Evolutionary conservation across 192 early-diverging fungal genomes (phyloP).

Genomic region (Gryganskiella cystojenkinii): DNA sequence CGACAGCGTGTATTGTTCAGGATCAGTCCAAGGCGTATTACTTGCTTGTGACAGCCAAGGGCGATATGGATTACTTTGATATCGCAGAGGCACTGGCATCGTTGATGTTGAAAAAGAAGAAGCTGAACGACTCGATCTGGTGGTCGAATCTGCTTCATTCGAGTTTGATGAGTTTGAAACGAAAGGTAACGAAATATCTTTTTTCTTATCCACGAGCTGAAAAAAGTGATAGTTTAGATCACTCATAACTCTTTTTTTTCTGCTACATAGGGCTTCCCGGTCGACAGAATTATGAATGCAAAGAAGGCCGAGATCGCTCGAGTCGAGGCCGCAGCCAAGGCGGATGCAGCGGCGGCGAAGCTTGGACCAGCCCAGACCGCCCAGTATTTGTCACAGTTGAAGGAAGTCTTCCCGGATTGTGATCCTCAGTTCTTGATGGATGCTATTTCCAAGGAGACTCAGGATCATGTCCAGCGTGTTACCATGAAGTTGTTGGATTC

Average conservation of each 20-base stretch:
- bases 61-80: conserved; percentile 84
- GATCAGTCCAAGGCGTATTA: conserved; percentile 53
- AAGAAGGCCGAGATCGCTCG: conserved; percentile 49
- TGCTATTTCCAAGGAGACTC: conserved; percentile 58
- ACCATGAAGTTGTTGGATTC: conserved; percentile 68
- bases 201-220: background rate
- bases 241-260: background rate
- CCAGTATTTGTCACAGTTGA: conserved; percentile 52
- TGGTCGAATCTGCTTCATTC: conserved; percentile 80
- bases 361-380: conserved; percentile 17
- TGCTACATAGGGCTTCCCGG: conserved; percentile 55
- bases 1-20: conserved; percentile 66
- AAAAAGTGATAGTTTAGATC: too few species aligned
- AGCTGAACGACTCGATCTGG: conserved; percentile 83
- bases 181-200: conserved; percentile 60
- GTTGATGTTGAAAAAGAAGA: conserved; percentile 71
- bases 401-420: conserved; percentile 74
- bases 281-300: conserved; percentile 65
- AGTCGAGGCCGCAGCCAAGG: conserved; percentile 33
- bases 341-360: conserved; percentile 15
- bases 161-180: conserved; percentile 69
- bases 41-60: conserved; percentile 51
- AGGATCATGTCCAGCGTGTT: conserved; percentile 65
- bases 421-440: conserved; percentile 66
- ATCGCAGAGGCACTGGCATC: conserved; percentile 76